Conservation (phyloP, 176 grass and related monocot genomes). For the Calamus simplicifolius region DNA sequence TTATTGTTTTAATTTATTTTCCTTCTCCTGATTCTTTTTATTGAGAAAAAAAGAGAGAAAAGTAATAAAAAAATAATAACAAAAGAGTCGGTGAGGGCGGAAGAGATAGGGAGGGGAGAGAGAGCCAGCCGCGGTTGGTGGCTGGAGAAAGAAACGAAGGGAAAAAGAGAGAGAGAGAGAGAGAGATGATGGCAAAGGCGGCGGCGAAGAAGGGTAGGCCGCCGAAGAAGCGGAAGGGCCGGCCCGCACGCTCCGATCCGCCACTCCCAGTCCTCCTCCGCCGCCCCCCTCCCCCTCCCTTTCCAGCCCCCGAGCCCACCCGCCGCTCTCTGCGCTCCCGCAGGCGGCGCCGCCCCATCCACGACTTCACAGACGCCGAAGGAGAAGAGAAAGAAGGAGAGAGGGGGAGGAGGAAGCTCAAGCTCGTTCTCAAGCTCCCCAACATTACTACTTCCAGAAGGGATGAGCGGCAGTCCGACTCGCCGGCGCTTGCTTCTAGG, state of each 20-base stretch:
- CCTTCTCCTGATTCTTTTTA: too few relatives aligned
- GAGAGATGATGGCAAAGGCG: conserved; percentile 48
- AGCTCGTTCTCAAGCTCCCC: conserved; percentile 72
- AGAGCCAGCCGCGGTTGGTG: conserved; percentile 35
- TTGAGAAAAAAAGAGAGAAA: too few relatives aligned
- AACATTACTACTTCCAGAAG: conserved; percentile 18
- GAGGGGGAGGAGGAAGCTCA: conserved; percentile 50
- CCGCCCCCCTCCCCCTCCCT: conserved; percentile 2
- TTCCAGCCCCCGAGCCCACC: conserved; percentile 8
- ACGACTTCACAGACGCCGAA: conserved; percentile 32
- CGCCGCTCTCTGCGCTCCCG: conserved; percentile 26
- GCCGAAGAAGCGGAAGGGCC: conserved; percentile 24
- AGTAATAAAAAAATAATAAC: not conserved
- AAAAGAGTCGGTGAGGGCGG: conserved; percentile 33
- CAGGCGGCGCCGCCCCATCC: conserved; percentile 30
- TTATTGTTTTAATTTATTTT: too few relatives aligned
- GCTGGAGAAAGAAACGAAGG: conserved; percentile 10
- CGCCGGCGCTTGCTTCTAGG: conserved; percentile 10
- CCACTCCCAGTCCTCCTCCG: not conserved
- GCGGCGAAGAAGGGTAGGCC: conserved; percentile 31
- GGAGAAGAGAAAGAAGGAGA: conserved; percentile 3
- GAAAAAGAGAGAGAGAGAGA: conserved; percentile 18
- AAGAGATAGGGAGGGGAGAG: conserved; percentile 18
- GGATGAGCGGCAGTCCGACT: not conserved
- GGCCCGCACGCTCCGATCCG: not conserved